Evolutionary conservation across 225 moss, liverwort and hornwort species (phyloP), one percentile per base, ranked within the genome.

Genomic region (Pseudisothecium myosuroides): DNA sequence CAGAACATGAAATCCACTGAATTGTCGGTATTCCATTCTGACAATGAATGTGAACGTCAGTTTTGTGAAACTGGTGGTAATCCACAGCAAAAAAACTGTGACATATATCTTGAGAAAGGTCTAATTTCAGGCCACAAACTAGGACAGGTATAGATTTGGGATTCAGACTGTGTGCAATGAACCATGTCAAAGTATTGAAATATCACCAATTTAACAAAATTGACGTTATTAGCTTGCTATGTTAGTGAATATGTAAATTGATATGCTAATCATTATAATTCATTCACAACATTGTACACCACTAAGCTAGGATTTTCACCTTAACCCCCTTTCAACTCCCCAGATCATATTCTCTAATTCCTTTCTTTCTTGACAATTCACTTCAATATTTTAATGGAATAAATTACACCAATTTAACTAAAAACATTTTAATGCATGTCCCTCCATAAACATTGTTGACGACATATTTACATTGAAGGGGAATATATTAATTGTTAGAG

Each of bases 331-430:
- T 5, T 23, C 18, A 50, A 76, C 5, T 50, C 5, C 13, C 8
- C 21, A 34, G 6, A 76, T 50, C 5, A 32, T 20, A 49, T 19
- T 50, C 5, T 75, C n/a, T n/a, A n/a, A n/a, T 31, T 50, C 20
- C 12, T 31, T 31, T 18, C 1, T 21, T 12, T 76, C 12, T 28
- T 28, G 10, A 11, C 0, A 0, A 2, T 29, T 47, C 0, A 0
- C 4, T 47, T 47, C 0, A 1, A 0, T 3, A 47, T 31, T 47
- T 29, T 28, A 75, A 31, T 1, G 3, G 2, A 32, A n/a, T n/a
- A n/a, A n/a, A 36, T 14, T 76, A 2, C 3, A 52, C 6, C 3
- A 24, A 37, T 77, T 54, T 15, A 10, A 77, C 0, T 1, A 37
- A 37, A 24, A 37, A 78, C 26, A 78, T 16, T 77, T 77, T 24